Base-by-base conservation (phyloP, 176 grass and related monocot species). In the Aegilops sharonensis region DNA sequence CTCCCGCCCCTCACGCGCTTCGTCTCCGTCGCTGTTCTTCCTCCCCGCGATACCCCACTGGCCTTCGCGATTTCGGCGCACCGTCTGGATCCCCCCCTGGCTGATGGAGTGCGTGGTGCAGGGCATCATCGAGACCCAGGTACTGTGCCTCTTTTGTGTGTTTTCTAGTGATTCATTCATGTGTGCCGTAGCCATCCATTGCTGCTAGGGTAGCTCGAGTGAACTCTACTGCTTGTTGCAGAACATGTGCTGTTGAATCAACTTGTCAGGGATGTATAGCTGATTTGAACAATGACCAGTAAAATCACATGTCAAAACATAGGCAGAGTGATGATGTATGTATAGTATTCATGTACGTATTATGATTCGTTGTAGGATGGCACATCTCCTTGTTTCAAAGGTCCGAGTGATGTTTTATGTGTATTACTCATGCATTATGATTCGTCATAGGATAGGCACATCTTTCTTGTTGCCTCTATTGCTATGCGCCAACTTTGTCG, bases 121-220 rank as follows among this genome's bases (percentile, higher is more conserved):
- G 89, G 93, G 90, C 37, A 98, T 95, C 47, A 94, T 98, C 64
- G 93, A 98, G 96, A 95, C 91, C 11, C 90, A 92, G 93, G 90
- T 94, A 81, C 52, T 62, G 30, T 64, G 7, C 17, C 37, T 60
- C 59, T 30, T 18, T 18, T 59, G 18, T 9, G n/a, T 66, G 39
- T 60, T 68, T 9, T 48, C 5, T 14, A 45, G 42, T 17, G 20
- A 37, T 2, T 62, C 3, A 25, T 70, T 52, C 3, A 21, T 72
- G 40, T 42, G 76, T 9, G 25, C 32, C 11, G 17, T 32, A 25
- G 17, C 4, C 42, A 78, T 77, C 59, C 9, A 21, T 80, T 80
- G 66, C 9, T 40, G 11, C 36, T 57, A 65, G 73, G 39, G 47
- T 43, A 25, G 30, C 24, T 48, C 8, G 63, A 83, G 18, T 27